phyloP scores from a whole-genome alignment of 441 rosid species.

The Gossypium laxum region DNA sequence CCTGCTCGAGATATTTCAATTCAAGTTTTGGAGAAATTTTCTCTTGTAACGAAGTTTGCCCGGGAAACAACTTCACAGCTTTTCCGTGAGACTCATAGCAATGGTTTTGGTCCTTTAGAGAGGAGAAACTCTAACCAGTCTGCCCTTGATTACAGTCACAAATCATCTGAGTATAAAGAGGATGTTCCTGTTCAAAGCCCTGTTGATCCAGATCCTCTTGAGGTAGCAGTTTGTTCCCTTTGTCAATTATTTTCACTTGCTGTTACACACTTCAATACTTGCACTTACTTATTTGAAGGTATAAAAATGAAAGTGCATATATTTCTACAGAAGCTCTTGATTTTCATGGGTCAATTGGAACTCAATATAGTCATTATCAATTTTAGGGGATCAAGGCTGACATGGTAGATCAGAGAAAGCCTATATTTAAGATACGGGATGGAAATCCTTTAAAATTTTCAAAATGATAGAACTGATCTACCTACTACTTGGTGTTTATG shows the following conservation, averaged over 20 bases:
- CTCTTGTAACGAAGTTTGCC: conserved; percentile 89
- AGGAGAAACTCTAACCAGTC: conserved; percentile 42
- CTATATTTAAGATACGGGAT: not conserved
- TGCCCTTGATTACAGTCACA: conserved; percentile 32
- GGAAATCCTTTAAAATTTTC: not conserved
- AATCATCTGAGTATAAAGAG: conserved; percentile 35
- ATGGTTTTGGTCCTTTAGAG: conserved; percentile 54
- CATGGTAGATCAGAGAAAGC: not conserved
- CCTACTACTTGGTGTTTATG: not conserved
- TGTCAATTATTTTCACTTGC: not conserved
- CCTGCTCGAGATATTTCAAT: conserved; percentile 85
- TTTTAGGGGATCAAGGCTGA: not conserved
- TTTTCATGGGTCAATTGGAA: not conserved
- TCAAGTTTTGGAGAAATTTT: conserved; percentile 83
- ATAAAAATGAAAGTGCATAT: not conserved
- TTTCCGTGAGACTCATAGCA: conserved; percentile 57
- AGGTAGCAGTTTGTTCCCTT: conserved; percentile 41
- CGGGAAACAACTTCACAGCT: conserved; percentile 87
- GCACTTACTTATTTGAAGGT: not conserved
- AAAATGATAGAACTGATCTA: not conserved
- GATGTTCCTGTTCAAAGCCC: conserved; percentile 33
- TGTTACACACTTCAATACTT: not conserved
- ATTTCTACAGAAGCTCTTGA: not conserved
- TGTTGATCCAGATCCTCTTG: conserved; percentile 73
- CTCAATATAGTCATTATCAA: not conserved